Evolutionary conservation across 2,329 filamentous ascomycete species (phyloP).

Genomic region (Calonectria leucothoes): DNA sequence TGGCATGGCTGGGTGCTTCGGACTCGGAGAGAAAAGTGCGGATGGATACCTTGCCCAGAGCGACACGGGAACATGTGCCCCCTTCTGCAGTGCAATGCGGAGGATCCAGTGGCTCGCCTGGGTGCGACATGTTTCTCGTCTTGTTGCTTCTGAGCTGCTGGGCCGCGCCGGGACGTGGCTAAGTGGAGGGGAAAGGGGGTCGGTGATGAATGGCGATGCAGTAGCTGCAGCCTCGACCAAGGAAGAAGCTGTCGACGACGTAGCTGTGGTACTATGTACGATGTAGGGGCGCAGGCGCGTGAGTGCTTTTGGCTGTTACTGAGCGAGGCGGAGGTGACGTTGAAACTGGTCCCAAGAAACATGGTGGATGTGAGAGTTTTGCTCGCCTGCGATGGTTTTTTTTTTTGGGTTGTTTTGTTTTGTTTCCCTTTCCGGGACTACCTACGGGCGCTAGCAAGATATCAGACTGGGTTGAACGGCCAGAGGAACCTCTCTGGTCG

Average conservation of each 20-base stretch:
- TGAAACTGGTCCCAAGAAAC: neutral
- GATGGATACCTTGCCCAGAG: neutral
- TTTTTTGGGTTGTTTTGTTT: neutral
- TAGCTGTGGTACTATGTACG: too few relatives aligned
- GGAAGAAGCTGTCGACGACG: neutral
- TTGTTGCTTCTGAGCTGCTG: neutral
- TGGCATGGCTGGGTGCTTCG: neutral
- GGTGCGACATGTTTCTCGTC: constrained; percentile 3
- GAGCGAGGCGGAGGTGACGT: neutral
- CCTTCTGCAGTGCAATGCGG: neutral
- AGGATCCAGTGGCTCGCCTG: constrained; percentile 3
- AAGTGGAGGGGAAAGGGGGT: constrained; percentile 14
- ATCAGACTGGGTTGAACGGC: neutral
- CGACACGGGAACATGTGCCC: neutral
- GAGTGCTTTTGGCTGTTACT: neutral
- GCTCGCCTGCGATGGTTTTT: neutral
- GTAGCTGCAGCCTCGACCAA: neutral
- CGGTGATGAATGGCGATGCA: constrained; percentile 1
- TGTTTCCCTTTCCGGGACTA: neutral
- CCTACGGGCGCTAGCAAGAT: neutral
- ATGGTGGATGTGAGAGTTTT: neutral
- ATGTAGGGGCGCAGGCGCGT: too few relatives aligned
- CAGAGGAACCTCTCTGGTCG: neutral
- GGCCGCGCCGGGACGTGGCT: constrained; percentile 6
- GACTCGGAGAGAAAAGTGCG: neutral